Evolutionary conservation across 345 rosid species (phyloP).

Genomic region (Euphorbia lathyris): DNA sequence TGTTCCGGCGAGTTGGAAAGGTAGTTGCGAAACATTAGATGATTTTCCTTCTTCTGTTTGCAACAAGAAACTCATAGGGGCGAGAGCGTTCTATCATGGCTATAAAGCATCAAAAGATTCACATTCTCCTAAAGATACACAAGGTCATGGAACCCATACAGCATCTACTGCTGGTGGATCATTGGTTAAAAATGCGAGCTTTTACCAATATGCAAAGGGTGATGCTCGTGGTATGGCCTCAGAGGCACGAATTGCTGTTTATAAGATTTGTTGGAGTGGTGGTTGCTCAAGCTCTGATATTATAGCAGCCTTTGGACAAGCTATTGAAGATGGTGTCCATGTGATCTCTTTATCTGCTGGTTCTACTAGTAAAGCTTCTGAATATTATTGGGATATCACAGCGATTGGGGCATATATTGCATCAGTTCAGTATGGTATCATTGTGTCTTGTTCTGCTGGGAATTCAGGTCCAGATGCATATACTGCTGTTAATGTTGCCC

Average conservation of each 20-base stretch:
- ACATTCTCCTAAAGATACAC: slow-evolving; percentile 72
- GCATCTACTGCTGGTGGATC: slow-evolving; percentile 90
- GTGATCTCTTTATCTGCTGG: slow-evolving; percentile 89
- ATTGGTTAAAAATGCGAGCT: slow-evolving; percentile 58
- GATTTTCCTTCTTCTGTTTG: slow-evolving; percentile 71
- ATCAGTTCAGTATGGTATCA: slow-evolving; percentile 48
- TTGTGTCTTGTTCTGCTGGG: slow-evolving; percentile 89
- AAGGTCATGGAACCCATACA: slow-evolving; percentile 88
- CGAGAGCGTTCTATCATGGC: slow-evolving; percentile 62
- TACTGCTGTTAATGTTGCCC: slow-evolving; percentile 81
- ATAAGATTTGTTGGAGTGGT: slow-evolving; percentile 72
- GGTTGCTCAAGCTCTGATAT: slow-evolving; percentile 90
- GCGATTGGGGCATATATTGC: slow-evolving; percentile 77
- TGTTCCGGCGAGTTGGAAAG: slow-evolving; percentile 61
- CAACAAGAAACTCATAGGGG: slow-evolving; percentile 75
- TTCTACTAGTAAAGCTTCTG: slow-evolving; percentile 60
- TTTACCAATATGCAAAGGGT: slow-evolving; percentile 58
- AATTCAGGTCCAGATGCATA: slow-evolving; percentile 76
- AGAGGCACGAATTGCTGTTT: slow-evolving; percentile 71
- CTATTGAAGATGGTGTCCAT: slow-evolving; percentile 70
- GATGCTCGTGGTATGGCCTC: slow-evolving; percentile 88
- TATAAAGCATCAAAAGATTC: slow-evolving; percentile 51
- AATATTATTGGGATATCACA: slow-evolving; percentile 61
- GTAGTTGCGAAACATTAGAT: slow-evolving; percentile 49
- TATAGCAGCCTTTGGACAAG: slow-evolving; percentile 85